Conservation (phyloP, 805 yeast species). For the Lipomyces yamadae region DNA sequence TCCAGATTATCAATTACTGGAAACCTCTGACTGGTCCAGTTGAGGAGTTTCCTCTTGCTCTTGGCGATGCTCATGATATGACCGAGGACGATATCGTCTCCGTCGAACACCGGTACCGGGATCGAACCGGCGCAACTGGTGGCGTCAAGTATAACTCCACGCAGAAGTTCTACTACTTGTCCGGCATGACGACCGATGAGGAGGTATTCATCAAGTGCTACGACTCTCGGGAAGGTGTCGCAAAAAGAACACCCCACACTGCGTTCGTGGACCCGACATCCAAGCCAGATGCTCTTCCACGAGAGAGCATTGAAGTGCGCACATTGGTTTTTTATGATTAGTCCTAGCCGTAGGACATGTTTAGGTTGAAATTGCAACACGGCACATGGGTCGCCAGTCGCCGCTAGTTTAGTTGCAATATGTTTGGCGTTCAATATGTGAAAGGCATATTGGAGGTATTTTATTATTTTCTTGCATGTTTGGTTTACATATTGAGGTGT, state of each 20-base stretch:
- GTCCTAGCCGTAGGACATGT: neutral
- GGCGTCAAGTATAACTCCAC: slow-evolving; percentile 33
- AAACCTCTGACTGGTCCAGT: slow-evolving; percentile 35
- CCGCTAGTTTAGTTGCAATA: neutral
- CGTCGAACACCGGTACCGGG: slow-evolving; percentile 36
- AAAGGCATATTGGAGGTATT: neutral
- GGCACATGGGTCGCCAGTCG: neutral
- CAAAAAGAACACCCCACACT: slow-evolving; percentile 40
- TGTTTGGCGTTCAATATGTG: neutral
- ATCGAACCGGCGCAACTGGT: slow-evolving; percentile 39
- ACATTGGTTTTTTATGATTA: slow-evolving; percentile 38
- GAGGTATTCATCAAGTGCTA: slow-evolving; percentile 37
- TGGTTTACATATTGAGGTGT: neutral
- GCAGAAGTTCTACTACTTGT: slow-evolving; percentile 37
- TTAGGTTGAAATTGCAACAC: neutral
- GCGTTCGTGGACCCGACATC: slow-evolving; percentile 40
- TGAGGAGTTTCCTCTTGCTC: slow-evolving; percentile 38
- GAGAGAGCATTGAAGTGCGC: slow-evolving; percentile 40
- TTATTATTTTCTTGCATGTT: neutral
- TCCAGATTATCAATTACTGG: slow-evolving; percentile 41
- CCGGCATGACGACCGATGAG: slow-evolving; percentile 37
- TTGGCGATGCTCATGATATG: slow-evolving; percentile 37
- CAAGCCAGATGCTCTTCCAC: slow-evolving; percentile 31
- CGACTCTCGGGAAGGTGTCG: slow-evolving; percentile 37
- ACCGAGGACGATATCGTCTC: slow-evolving; percentile 31